These are phyloP conservation scores for Davidsoniella eucalypti DNA, from an alignment of 2,329 filamentous ascomycete species.

Conservation along the genomic window DNA sequence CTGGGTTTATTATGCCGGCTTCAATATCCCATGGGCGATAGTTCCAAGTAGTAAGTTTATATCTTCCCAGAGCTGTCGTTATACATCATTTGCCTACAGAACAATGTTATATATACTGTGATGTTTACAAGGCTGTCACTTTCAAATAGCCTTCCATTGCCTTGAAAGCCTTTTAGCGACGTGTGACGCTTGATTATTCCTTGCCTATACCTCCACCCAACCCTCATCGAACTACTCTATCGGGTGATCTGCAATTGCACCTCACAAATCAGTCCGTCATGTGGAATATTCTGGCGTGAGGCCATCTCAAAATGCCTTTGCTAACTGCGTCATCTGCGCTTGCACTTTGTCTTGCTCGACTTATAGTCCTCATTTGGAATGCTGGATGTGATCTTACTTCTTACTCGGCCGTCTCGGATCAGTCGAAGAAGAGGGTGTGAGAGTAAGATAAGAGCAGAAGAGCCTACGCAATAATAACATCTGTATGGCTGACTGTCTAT, in stretches of 20 bases:
- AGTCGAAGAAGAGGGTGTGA: background rate
- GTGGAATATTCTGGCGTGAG: too few relatives aligned
- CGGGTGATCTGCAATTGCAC: too few relatives aligned
- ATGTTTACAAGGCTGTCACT: too few relatives aligned
- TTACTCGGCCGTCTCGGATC: background rate
- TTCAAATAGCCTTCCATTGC: background rate
- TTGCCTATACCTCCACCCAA: too few relatives aligned
- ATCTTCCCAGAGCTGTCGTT: background rate
- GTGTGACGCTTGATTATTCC: too few relatives aligned
- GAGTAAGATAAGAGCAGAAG: background rate
- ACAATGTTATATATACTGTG: too few relatives aligned
- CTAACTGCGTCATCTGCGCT: too few relatives aligned
- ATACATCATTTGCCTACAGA: too few relatives aligned
- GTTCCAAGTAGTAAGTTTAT: slow-evolving; percentile 5
- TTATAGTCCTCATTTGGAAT: background rate
- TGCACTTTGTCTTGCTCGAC: background rate
- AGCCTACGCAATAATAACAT: background rate
- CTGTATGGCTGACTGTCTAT: too few relatives aligned
- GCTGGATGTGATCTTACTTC: background rate
- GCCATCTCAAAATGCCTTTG: too few relatives aligned
- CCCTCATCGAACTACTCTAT: too few relatives aligned
- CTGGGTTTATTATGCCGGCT: slow-evolving; percentile 45
- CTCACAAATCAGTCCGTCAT: too few relatives aligned
- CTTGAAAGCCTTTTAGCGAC: background rate
- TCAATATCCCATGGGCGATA: slow-evolving; percentile 39